Base-by-base conservation (phyloP, 139 green algal species). In the Haematococcus sp. region DNA sequence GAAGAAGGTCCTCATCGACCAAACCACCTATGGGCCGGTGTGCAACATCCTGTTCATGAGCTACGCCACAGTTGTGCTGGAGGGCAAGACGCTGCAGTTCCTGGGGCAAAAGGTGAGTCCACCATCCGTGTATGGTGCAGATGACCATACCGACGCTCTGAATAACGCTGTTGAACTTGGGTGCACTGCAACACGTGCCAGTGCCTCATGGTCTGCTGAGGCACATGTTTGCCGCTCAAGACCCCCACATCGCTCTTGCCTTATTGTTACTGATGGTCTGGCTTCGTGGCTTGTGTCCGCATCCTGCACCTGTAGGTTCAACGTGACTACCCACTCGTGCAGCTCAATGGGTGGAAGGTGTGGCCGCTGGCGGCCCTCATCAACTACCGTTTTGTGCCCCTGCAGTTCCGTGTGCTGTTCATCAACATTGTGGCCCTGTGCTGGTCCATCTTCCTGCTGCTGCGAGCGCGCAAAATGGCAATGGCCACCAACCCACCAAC, bases 391-490 rank as follows among this genome's bases (percentile, higher is more conserved):
- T 93, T 87, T 59, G 74, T 93, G 15, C 88, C 88, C 20, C 71
- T 93, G 15, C 74, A 92, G 69, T 84, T 92, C 33, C 75, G 89
- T 16, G 89, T 93, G 30, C 86, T 93, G 2, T 92, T 93, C 68
- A 75, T 87, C 75, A 93, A 93, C 64, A 0, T 87, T 0, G 76
- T 90, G 32, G 84, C 87, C 0, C 65, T 92, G 5, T 71, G 75
- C 49, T 92, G 87, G 87, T 87, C 68, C 30, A 77, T 71, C 27
- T 81, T 79, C 64, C 25, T 81, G 65, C 70, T 84, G 23, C 65
- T 76, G 23, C 33, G 54, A 5, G 60, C 64, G 43, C 22, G 32
- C 28, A 65, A 55, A 31, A 32, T 75, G n/a, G 66, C 66, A 9
- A 32, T 75, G n/a, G 66, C 66, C 9, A 46, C 3, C 31, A 68